These are phyloP conservation scores for Pseudozyma hubeiensis DNA, from an alignment of 1,284 basidiomycete species.

Conservation along the genomic window DNA sequence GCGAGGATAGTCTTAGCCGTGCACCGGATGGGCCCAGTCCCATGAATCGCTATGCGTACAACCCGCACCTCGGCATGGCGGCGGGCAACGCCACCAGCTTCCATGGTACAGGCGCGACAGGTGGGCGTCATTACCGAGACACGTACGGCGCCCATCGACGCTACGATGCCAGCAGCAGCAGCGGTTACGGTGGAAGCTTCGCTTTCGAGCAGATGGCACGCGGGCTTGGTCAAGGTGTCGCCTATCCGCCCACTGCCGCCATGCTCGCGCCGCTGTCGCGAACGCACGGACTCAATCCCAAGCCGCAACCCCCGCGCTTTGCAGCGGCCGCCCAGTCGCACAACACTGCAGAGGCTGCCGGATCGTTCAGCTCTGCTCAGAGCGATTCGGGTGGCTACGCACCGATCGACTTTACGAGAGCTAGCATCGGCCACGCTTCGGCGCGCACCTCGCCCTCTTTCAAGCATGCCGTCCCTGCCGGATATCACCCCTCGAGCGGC, in stretches of 20 bases:
- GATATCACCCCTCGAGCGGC: slow-evolving; percentile 13
- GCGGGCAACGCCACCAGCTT: slow-evolving; percentile 21
- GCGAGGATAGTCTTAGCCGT: slow-evolving; percentile 64
- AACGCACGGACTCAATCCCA: slow-evolving; percentile 57
- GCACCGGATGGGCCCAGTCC: slow-evolving; percentile 59
- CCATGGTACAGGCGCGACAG: slow-evolving; percentile 20
- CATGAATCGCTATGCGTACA: slow-evolving; percentile 34
- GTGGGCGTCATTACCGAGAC: slow-evolving; percentile 38
- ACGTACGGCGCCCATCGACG: slow-evolving; percentile 40
- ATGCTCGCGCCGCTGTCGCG: slow-evolving; percentile 66
- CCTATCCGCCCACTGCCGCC: slow-evolving; percentile 59
- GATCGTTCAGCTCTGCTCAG: slow-evolving; percentile 46
- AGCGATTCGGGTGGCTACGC: slow-evolving; percentile 51
- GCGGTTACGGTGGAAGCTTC: slow-evolving; percentile 60
- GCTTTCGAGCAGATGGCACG: slow-evolving; percentile 67
- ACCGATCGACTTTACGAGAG: slow-evolving; percentile 31
- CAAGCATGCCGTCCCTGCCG: slow-evolving; percentile 46
- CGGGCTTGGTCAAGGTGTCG: slow-evolving; percentile 55
- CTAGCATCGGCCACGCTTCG: slow-evolving; percentile 47
- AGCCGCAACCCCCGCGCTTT: slow-evolving; percentile 42
- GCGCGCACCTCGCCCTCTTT: slow-evolving; percentile 54
- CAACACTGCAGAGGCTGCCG: slow-evolving; percentile 16
- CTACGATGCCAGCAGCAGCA: slow-evolving; percentile 40
- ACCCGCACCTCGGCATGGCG: slow-evolving; percentile 24
- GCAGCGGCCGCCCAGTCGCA: slow-evolving; percentile 12